Evolutionary conservation across 1,139 yeast species (phyloP).

Genomic region (Lodderomyces oxycetoniae): DNA sequence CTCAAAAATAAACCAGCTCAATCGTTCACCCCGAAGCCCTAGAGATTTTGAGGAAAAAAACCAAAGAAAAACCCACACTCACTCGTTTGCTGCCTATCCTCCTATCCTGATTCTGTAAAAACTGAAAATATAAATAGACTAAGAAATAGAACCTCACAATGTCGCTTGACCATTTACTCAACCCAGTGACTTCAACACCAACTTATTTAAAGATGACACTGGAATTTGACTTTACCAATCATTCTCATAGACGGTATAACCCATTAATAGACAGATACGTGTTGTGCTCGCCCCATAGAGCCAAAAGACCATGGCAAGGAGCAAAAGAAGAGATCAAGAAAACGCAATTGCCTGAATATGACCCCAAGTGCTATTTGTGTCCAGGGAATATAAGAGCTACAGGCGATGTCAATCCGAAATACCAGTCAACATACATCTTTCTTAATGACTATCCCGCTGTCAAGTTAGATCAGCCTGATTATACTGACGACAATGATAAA

Average conservation of each 20-base stretch:
- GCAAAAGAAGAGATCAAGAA: conserved; percentile 53
- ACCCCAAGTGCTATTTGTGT: conserved; percentile 66
- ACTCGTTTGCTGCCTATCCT: conserved; percentile 9
- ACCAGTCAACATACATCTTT: conserved; percentile 55
- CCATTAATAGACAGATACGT: conserved; percentile 63
- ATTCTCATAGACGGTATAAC: conserved; percentile 65
- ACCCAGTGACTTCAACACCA: conserved; percentile 21
- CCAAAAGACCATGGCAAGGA: conserved; percentile 81
- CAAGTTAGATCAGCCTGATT: conserved; percentile 51
- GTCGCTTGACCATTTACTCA: conserved; percentile 21
- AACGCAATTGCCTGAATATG: conserved; percentile 49
- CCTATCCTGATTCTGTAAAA: conserved; percentile 4
- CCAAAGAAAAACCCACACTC: too few relatives aligned
- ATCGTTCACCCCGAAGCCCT: too few relatives aligned
- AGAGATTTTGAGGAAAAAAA: too few relatives aligned
- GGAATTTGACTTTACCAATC: conserved; percentile 47
- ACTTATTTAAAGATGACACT: conserved; percentile 21
- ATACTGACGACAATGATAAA: conserved; percentile 17
- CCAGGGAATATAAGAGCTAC: conserved; percentile 69
- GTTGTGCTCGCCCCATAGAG: conserved; percentile 71
- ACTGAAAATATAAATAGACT: background rate
- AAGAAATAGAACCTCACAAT: conserved; percentile 6
- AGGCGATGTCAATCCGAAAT: conserved; percentile 59
- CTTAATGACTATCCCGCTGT: conserved; percentile 73
- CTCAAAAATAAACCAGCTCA: too few relatives aligned